Percentiles rank a stretch among this genome's conserved stretches.
These are phyloP conservation scores for Camelina sativa DNA, from an alignment of 345 rosid genomes.

Conservation along the genomic window DNA sequence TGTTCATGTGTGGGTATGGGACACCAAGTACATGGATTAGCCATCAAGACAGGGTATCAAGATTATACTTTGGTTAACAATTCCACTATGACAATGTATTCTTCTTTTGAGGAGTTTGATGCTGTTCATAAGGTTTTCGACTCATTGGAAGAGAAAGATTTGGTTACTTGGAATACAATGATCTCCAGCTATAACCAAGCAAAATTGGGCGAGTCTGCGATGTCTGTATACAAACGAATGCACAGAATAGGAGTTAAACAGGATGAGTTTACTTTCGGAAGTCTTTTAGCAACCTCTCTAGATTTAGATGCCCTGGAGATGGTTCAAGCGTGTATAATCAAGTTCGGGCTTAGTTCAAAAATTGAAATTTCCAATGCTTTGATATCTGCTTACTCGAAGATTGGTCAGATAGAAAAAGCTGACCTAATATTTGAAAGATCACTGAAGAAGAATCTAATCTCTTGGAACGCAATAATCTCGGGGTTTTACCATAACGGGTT, in stretches of 20 bases:
- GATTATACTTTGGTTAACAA: slow-evolving; percentile 60
- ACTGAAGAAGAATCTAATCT: slow-evolving; percentile 53
- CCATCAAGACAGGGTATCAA: slow-evolving; percentile 62
- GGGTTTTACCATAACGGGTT: slow-evolving; percentile 60
- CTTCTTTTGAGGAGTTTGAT: slow-evolving; percentile 49
- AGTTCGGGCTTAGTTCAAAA: slow-evolving; percentile 55
- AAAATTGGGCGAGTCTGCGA: slow-evolving; percentile 48
- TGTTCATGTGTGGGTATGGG: slow-evolving; percentile 49
- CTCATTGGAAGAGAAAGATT: slow-evolving; percentile 61
- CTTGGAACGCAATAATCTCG: slow-evolving; percentile 76
- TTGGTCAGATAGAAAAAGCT: slow-evolving; percentile 55
- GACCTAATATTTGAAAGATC: slow-evolving; percentile 52
- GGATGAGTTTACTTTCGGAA: slow-evolving; percentile 78
- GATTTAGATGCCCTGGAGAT: slow-evolving; percentile 49
- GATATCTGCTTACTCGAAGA: slow-evolving; percentile 69
- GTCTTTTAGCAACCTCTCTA: slow-evolving; percentile 62
- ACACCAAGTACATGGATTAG: slow-evolving; percentile 55
- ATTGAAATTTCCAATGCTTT: slow-evolving; percentile 68
- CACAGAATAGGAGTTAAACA: slow-evolving; percentile 55
- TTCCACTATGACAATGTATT: slow-evolving; percentile 67
- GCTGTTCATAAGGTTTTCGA: slow-evolving; percentile 51
- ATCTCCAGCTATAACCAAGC: slow-evolving; percentile 64
- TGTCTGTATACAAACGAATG: slow-evolving; percentile 56
- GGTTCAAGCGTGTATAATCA: slow-evolving; percentile 56
- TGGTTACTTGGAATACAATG: slow-evolving; percentile 79